Percentiles rank a stretch among this genome's conserved stretches.
phyloP scores from a whole-genome alignment of 75 land plant species.

The Pinus albicaulis region DNA sequence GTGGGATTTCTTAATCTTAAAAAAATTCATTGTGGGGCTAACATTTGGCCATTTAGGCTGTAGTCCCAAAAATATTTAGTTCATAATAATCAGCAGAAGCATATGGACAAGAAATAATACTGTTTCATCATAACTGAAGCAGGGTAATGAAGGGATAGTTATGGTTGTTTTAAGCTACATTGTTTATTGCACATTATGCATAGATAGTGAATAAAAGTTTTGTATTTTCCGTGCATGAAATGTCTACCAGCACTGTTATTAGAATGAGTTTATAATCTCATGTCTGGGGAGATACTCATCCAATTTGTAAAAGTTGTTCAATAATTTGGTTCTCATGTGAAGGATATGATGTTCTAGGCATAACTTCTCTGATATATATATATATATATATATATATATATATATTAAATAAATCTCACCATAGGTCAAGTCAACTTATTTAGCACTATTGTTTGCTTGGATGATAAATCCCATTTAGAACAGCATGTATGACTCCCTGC shows the following conservation, averaged over 20 bases:
- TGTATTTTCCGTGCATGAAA: not conserved
- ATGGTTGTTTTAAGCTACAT: not conserved
- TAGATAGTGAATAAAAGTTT: not conserved
- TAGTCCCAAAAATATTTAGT: not conserved
- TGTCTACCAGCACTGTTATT: not conserved
- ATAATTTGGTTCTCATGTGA: not conserved
- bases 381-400: too few relatives aligned
- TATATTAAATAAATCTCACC: not conserved
- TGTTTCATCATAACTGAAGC: not conserved
- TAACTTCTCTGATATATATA: not conserved
- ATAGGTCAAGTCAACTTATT: not conserved
- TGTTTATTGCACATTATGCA: not conserved
- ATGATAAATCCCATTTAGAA: not conserved
- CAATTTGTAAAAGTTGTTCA: not conserved
- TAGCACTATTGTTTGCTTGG: not conserved
- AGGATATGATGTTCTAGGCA: not conserved
- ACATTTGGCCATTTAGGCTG: not conserved
- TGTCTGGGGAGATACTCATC: not conserved
- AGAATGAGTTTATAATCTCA: not conserved
- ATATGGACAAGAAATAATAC: not conserved
- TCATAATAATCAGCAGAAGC: slow-evolving; percentile 1
- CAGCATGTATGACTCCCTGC: not conserved
- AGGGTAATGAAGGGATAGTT: not conserved
- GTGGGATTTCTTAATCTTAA: not conserved
- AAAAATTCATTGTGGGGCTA: not conserved